These are phyloP conservation scores for Blyttiomyces sp. DNA, from an alignment of 371 early-diverging fungal species.

Conservation along the genomic window DNA sequence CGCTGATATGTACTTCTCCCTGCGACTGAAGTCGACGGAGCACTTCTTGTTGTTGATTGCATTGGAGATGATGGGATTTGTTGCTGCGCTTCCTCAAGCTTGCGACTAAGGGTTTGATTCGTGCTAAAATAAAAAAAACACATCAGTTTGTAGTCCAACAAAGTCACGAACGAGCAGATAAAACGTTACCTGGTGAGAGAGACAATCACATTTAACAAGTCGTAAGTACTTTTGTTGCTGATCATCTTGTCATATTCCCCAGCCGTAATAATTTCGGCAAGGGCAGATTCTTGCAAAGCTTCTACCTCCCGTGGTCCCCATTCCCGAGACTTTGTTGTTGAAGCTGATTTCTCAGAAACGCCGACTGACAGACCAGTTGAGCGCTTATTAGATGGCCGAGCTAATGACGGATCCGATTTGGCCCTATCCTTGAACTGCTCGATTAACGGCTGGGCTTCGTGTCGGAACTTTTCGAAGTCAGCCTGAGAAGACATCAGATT, in stretches of 20 bases:
- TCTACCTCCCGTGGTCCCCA: slow-evolving; percentile 9
- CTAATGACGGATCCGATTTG: too few species aligned
- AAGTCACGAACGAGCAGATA: not conserved
- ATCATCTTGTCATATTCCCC: slow-evolving; percentile 20
- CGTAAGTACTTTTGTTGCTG: slow-evolving; percentile 6
- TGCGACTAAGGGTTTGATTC: slow-evolving; percentile 21
- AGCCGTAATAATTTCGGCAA: too few species aligned
- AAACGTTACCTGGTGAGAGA: slow-evolving; percentile 14
- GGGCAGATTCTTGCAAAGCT: slow-evolving; percentile 9
- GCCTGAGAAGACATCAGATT: slow-evolving; percentile 3
- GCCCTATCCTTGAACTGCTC: slow-evolving; percentile 8
- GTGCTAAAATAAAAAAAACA: slow-evolving; percentile 10
- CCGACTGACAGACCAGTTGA: too few species aligned
- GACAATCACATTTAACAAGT: slow-evolving; percentile 24
- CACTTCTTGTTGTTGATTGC: too few species aligned
- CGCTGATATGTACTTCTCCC: too few species aligned
- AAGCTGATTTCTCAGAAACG: not conserved
- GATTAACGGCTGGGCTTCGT: slow-evolving; percentile 7
- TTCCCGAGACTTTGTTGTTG: not conserved
- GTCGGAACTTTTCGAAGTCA: slow-evolving; percentile 14
- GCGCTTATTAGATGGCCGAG: too few species aligned
- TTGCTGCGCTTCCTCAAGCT: slow-evolving; percentile 20
- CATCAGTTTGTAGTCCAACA: not conserved
- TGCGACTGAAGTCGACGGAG: too few species aligned
- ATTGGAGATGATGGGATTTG: slow-evolving; percentile 7